Evolutionary conservation across 345 rosid genomes (phyloP).

Genomic region (Dipteronia sinensis): DNA sequence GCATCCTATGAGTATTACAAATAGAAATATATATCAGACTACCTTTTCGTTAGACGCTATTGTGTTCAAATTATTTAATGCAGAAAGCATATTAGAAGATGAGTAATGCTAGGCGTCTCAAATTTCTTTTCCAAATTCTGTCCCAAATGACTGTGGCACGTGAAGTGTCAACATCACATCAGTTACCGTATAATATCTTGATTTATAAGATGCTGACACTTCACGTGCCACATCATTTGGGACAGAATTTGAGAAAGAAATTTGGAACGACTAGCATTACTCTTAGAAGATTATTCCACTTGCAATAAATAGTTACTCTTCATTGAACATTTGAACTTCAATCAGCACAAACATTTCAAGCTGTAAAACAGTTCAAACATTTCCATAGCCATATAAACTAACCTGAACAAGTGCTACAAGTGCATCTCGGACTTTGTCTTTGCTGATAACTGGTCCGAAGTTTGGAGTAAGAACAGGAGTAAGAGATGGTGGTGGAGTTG

Average conservation of each 20-base stretch:
- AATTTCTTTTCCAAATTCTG: too few species aligned
- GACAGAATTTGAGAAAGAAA: too few species aligned
- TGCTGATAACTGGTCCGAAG: slow-evolving; percentile 53
- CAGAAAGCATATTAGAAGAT: background rate
- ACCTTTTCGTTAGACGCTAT: background rate
- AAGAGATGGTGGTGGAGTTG: slow-evolving; percentile 83
- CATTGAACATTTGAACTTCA: background rate
- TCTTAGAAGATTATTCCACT: background rate
- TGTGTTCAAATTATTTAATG: background rate
- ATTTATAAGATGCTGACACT: too few species aligned
- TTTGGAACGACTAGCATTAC: too few species aligned
- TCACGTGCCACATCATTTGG: too few species aligned
- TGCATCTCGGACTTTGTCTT: slow-evolving; percentile 81
- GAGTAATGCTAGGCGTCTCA: too few species aligned
- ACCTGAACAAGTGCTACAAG: slow-evolving; percentile 79
- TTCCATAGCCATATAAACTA: slow-evolving; percentile 28
- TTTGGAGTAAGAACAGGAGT: slow-evolving; percentile 54
- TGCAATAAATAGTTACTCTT: background rate
- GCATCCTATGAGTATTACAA: background rate
- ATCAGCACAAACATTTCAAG: background rate
- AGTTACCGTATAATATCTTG: too few species aligned
- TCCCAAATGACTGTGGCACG: too few species aligned
- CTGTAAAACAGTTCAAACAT: background rate
- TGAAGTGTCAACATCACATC: too few species aligned
- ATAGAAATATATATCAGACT: background rate